phyloP scores from a whole-genome alignment of 2,329 filamentous ascomycete genomes.

The Cercospora canescens region DNA sequence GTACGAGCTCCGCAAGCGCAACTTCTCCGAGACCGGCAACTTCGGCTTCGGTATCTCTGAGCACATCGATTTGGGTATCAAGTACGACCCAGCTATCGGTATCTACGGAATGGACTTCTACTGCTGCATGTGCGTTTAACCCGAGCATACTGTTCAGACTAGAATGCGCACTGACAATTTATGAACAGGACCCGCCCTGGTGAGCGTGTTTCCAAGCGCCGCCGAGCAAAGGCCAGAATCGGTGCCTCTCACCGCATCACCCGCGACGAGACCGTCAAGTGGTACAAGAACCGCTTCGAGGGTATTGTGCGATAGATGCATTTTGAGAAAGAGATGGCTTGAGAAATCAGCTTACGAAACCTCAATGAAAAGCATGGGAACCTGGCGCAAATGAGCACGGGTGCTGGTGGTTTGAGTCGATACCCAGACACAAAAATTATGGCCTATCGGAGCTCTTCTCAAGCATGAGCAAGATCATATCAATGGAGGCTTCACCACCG shows the following conservation, averaged over 20 bases:
- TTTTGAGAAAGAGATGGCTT: conserved; percentile 12
- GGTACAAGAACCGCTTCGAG: conserved; percentile 96
- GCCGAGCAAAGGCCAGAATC: conserved; percentile 83
- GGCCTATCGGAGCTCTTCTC: conserved; percentile 40
- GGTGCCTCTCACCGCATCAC: conserved; percentile 90
- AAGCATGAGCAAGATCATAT: conserved; percentile 39
- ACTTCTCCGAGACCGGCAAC: conserved; percentile 99
- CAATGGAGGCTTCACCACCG: conserved; percentile 37
- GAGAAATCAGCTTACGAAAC: conserved; percentile 14
- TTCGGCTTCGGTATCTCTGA: conserved; percentile 99
- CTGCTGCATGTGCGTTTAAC: conserved; percentile 84
- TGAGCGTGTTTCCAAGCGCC: conserved; percentile 95
- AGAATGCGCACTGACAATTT: conserved; percentile 14
- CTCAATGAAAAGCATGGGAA: conserved; percentile 25
- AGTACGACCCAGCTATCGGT: conserved; percentile 97
- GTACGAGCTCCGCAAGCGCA: conserved; percentile 98
- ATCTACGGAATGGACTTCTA: conserved; percentile 99
- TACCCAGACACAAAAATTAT: conserved; percentile 31
- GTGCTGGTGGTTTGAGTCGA: conserved; percentile 22
- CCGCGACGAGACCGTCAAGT: conserved; percentile 94
- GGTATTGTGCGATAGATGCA: conserved; percentile 92
- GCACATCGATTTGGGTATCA: conserved; percentile 99
- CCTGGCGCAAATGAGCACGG: conserved; percentile 30
- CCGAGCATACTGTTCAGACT: neutral
- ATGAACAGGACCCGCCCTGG: conserved; percentile 79